phyloP scores from a whole-genome alignment of 805 yeast species.

The Ogataea ramenticola region DNA sequence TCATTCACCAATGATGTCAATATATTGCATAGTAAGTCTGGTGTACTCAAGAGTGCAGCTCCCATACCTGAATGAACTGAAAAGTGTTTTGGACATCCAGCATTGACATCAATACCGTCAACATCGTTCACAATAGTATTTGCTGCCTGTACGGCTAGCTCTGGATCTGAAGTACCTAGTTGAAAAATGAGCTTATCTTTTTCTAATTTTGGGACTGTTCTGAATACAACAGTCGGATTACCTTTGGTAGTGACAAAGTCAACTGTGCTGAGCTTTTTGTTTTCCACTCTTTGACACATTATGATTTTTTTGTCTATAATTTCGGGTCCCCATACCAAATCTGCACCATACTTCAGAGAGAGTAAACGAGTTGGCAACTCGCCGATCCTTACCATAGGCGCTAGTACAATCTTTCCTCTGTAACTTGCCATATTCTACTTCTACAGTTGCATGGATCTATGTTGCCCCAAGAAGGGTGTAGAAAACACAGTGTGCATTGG shows the following conservation, averaged over 20 bases:
- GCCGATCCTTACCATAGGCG: slow-evolving; percentile 96
- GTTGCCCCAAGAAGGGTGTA: too few relatives aligned
- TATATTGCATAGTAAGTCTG: slow-evolving; percentile 70
- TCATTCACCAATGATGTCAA: slow-evolving; percentile 60
- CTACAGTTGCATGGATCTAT: too few relatives aligned
- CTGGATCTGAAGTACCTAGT: slow-evolving; percentile 81
- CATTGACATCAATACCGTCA: slow-evolving; percentile 86
- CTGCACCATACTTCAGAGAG: slow-evolving; percentile 82
- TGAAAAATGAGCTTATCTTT: slow-evolving; percentile 72
- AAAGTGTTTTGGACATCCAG: slow-evolving; percentile 97
- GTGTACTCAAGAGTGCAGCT: slow-evolving; percentile 79
- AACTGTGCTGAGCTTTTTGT: slow-evolving; percentile 48
- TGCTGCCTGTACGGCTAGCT: slow-evolving; percentile 85
- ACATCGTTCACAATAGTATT: slow-evolving; percentile 75
- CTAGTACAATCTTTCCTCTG: slow-evolving; percentile 74
- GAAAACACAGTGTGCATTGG: too few relatives aligned
- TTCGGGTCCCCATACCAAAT: slow-evolving; percentile 95
- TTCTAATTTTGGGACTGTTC: slow-evolving; percentile 64
- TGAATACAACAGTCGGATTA: slow-evolving; percentile 50
- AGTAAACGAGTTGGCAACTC: slow-evolving; percentile 85
- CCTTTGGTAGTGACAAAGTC: slow-evolving; percentile 44
- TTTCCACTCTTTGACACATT: slow-evolving; percentile 58
- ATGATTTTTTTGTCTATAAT: slow-evolving; percentile 80
- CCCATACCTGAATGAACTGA: slow-evolving; percentile 97
- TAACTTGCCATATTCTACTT: slow-evolving; percentile 47